Percentiles rank a stretch among this genome's conserved stretches.
Conservation (phyloP, 2,329 filamentous ascomycete species). For the Colletotrichum godetiae region DNA sequence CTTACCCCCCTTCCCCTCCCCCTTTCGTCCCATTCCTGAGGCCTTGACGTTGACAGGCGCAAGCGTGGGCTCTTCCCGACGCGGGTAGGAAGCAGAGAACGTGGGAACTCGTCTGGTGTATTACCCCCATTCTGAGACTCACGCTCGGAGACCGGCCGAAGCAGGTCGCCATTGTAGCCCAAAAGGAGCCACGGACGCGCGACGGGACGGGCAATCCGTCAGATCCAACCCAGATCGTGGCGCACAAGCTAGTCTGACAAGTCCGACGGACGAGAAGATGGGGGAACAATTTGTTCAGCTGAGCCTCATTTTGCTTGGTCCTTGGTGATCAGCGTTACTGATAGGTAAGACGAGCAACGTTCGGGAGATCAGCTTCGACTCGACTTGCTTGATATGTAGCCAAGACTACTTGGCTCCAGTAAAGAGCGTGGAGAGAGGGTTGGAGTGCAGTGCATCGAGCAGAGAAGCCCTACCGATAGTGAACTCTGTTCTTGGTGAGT, state of each 20-base stretch:
- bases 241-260: not conserved
- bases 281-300: not conserved
- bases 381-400: not conserved
- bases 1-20: not conserved
- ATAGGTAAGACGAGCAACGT: not conserved
- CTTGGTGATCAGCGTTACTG: constrained; percentile 20
- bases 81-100: constrained; percentile 13
- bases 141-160: constrained; percentile 23
- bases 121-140: not conserved
- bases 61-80: not conserved
- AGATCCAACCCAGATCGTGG: not conserved
- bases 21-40: constrained; percentile 29
- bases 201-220: not conserved
- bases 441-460: not conserved
- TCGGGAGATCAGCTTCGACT: constrained; percentile 5
- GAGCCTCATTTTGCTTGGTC: constrained; percentile 7
- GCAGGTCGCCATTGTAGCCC: constrained; percentile 11
- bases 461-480: constrained; percentile 19
- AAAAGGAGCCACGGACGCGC: constrained; percentile 10
- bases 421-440: not conserved
- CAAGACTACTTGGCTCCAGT: not conserved
- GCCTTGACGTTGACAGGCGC: constrained; percentile 29
- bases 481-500: constrained; percentile 1
- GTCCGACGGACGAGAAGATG: constrained; percentile 3
- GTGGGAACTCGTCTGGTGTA: constrained; percentile 25